These are phyloP conservation scores for Sporothrix protearum DNA, from an alignment of 2,329 filamentous ascomycete species.

Conservation along the genomic window DNA sequence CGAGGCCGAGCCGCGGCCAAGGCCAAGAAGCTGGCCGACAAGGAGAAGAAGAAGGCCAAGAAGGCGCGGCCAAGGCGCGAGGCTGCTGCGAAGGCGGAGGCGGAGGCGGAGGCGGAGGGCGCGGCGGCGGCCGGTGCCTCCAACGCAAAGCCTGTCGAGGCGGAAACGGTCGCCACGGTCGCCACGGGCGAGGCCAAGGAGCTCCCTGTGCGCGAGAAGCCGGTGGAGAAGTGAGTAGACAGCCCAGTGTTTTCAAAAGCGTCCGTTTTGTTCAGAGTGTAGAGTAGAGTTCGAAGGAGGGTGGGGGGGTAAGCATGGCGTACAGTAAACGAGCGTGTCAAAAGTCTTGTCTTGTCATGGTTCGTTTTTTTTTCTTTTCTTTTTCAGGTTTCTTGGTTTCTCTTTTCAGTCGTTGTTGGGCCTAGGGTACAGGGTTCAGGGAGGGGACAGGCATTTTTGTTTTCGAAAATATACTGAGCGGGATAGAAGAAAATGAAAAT, in stretches of 20 bases:
- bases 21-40: conserved; percentile 34
- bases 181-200: conserved; percentile 32
- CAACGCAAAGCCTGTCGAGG: conserved; percentile 20
- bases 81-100: conserved; percentile 9
- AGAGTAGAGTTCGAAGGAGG: no score
- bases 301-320: not conserved
- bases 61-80: conserved; percentile 34
- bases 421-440: not conserved
- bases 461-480: not conserved
- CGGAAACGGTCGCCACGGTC: conserved; percentile 29
- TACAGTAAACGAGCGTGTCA: conserved; percentile 5
- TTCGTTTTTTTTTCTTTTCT: not conserved
- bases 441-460: not conserved
- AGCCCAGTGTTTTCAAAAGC: no score
- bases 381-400: not conserved
- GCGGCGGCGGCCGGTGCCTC: no score
- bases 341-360: not conserved
- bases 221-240: conserved; percentile 30
- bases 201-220: conserved; percentile 35
- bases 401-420: not conserved
- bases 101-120: no score
- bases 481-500: not conserved
- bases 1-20: conserved; percentile 34
- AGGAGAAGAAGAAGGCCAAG: conserved; percentile 33
- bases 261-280: not conserved